phyloP scores from a whole-genome alignment of 257 asterid genomes.

The Nicotiana tabacum region DNA sequence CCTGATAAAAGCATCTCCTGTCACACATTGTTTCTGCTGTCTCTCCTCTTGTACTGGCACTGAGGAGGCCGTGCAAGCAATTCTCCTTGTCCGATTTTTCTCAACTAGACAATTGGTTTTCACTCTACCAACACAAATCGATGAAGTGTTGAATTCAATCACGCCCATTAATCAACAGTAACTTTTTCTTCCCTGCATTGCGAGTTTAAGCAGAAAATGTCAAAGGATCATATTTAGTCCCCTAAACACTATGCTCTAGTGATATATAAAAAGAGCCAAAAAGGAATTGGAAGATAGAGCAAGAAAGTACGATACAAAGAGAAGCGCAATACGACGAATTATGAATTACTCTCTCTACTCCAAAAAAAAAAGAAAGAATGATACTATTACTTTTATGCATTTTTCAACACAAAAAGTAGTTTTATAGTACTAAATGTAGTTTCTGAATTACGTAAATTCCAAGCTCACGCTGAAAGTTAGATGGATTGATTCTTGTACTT shows the following conservation, averaged over 20 bases:
- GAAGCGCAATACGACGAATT: too few relatives aligned
- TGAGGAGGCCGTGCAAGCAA: constrained; percentile 40
- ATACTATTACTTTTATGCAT: too few relatives aligned
- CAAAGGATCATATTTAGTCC: too few relatives aligned
- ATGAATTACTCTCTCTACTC: too few relatives aligned
- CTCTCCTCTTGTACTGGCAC: constrained; percentile 47
- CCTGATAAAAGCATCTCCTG: constrained; percentile 77
- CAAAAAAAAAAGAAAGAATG: too few relatives aligned
- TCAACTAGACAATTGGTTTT: constrained; percentile 21
- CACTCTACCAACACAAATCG: constrained; percentile 39
- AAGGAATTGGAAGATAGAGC: too few relatives aligned
- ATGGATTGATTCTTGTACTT: too few relatives aligned
- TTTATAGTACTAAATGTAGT: background rate
- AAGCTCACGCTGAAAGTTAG: background rate
- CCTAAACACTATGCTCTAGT: too few relatives aligned
- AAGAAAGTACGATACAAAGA: too few relatives aligned
- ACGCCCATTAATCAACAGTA: constrained; percentile 45
- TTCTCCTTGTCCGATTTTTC: constrained; percentile 19
- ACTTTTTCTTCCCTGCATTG: constrained; percentile 7
- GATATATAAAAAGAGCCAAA: too few relatives aligned
- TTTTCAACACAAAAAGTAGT: constrained; percentile 11
- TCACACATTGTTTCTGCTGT: constrained; percentile 17
- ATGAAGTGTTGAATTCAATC: constrained; percentile 51
- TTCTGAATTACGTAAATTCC: background rate
- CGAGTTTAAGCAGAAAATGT: background rate